Base-by-base conservation (phyloP, 2,329 filamentous ascomycete species). In the Colletotrichum musicola region DNA sequence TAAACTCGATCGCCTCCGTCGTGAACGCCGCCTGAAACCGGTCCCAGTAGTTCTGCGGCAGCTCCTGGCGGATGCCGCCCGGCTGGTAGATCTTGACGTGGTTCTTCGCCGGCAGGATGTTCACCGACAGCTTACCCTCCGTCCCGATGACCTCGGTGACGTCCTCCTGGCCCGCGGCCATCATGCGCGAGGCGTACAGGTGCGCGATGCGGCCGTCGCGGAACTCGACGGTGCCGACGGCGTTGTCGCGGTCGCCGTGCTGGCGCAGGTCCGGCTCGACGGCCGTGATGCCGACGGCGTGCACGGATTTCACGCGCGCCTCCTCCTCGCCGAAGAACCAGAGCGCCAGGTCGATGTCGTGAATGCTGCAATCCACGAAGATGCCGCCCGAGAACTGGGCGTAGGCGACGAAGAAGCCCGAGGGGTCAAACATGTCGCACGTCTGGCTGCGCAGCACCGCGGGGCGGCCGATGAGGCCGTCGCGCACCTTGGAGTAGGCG, bases 361-460 rank as follows among this genome's bases (percentile, higher is more conserved):
- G 90, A 74, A 92, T 88, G 59, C 87, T 88, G 80, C 88, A 90
- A 81, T 92, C 90, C 65, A 92, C 90, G 73, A 92, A 92, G 75
- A 92, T 91, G 22, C 90, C 90, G 40, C 90, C 90, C 1, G 82
- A 86, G 78, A 87, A 89, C 72, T 89, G 82, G 13, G 90, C 88
- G 77, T 92, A 92, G 22, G 85, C 82, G 62, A 92, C 89, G 76
- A 92, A 92, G 83, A 91, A 92, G 53, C 89, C 89, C 0, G 83
- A 84, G 0, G 89, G 87, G 68, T 91, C 88, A 64, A 88, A 84
- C 75, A 88, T 90, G 78, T 92, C 89, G 78, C 89, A 91, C 0
- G 89, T 92, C 77, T 92, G 90, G 53, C 84, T 88, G 71, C 89
- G 87, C 72, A 92, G 82, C 50, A 92, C 82, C 9, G 85, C 84